Conservation (phyloP, 805 yeast species). For the Sugiyamaella mastotermitis region DNA sequence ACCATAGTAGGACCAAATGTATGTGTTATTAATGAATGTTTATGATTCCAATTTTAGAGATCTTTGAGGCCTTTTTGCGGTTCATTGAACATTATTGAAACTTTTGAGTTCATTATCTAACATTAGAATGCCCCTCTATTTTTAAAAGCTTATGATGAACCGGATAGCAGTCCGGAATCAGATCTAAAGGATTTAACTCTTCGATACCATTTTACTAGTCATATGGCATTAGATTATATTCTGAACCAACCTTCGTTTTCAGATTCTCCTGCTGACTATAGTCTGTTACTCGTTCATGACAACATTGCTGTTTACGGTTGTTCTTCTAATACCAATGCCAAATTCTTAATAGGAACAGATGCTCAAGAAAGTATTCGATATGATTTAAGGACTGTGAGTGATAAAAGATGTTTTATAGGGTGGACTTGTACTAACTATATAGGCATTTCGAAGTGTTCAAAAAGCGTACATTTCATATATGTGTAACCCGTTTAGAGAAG, state of each 20-base stretch:
- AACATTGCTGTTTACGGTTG: slow-evolving; percentile 33
- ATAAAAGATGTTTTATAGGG: background rate
- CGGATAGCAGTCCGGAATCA: too few species aligned
- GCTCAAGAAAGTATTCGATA: slow-evolving; percentile 21
- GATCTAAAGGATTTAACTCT: slow-evolving; percentile 11
- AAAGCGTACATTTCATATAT: slow-evolving; percentile 26
- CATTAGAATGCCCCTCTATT: slow-evolving; percentile 23
- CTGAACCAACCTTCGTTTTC: slow-evolving; percentile 19
- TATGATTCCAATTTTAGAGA: background rate
- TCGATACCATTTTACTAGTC: slow-evolving; percentile 30
- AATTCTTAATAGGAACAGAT: slow-evolving; percentile 27
- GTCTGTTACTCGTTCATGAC: slow-evolving; percentile 29
- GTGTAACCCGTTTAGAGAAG: slow-evolving; percentile 29
- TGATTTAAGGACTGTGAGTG: slow-evolving; percentile 18
- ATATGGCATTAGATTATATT: slow-evolving; percentile 33
- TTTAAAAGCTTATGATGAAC: slow-evolving; percentile 14
- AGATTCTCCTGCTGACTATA: slow-evolving; percentile 17
- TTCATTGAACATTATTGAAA: too few species aligned
- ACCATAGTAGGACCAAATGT: slow-evolving; percentile 23
- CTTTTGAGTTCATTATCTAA: too few species aligned
- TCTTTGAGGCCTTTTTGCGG: background rate
- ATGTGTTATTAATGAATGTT: slow-evolving; percentile 8
- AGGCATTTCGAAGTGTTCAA: slow-evolving; percentile 23
- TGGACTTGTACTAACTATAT: background rate
- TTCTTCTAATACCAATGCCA: slow-evolving; percentile 29